Evolutionary conservation across 257 asterid genomes (phyloP).

Genomic region (Solanum lignicaule): DNA sequence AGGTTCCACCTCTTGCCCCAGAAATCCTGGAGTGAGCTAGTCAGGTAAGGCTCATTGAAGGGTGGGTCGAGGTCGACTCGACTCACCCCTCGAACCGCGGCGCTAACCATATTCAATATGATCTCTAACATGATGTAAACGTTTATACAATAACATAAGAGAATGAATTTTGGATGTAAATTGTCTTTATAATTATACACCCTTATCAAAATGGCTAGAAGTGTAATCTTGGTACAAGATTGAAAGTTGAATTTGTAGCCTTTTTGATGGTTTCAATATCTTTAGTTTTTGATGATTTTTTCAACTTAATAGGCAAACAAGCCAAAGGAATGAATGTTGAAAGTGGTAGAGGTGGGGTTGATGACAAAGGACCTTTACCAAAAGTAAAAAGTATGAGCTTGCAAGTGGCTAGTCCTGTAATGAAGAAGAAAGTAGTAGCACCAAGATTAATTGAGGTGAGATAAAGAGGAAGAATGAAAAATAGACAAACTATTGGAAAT

Average conservation of each 20-base stretch:
- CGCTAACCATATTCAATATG: not conserved
- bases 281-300: not conserved
- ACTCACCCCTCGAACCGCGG: not conserved
- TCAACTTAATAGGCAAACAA: slow-evolving; percentile 40
- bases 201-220: slow-evolving; percentile 3
- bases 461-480: slow-evolving; percentile 32
- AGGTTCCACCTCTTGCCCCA: slow-evolving; percentile 69
- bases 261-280: not conserved
- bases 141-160: slow-evolving; percentile 2
- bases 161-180: slow-evolving; percentile 15
- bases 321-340: slow-evolving; percentile 35
- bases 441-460: slow-evolving; percentile 43
- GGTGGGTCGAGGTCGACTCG: slow-evolving; percentile 25
- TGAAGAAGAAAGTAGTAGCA: slow-evolving; percentile 40
- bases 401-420: slow-evolving; percentile 44
- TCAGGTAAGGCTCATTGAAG: slow-evolving; percentile 35
- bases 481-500: slow-evolving; percentile 30
- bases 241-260: not conserved
- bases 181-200: not conserved
- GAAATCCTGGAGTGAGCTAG: slow-evolving; percentile 52
- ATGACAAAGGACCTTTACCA: slow-evolving; percentile 31
- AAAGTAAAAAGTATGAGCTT: slow-evolving; percentile 42
- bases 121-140: slow-evolving; percentile 3
- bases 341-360: slow-evolving; percentile 19
- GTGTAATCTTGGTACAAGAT: slow-evolving; percentile 5